Conservation (phyloP, 257 asterid genomes). For the Solanum pinnatisectum region DNA sequence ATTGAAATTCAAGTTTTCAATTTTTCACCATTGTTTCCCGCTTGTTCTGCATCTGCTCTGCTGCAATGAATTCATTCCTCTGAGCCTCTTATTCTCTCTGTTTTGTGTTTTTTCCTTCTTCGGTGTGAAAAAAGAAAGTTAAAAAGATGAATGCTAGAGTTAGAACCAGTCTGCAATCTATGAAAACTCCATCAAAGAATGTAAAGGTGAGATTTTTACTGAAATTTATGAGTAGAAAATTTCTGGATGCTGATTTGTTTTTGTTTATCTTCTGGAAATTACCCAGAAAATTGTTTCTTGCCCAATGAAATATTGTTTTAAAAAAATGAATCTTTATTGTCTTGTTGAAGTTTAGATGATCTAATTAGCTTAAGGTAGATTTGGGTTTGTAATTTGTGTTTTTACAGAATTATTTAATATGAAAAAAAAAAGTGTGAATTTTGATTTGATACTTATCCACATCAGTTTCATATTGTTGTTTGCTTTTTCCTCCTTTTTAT, state of each 20-base stretch:
- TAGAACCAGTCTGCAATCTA: slow-evolving; percentile 48
- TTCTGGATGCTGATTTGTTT: neutral
- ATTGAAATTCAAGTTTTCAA: slow-evolving; percentile 9
- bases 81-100: neutral
- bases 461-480: slow-evolving; percentile 7
- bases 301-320: neutral
- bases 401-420: neutral
- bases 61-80: neutral
- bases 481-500: slow-evolving; percentile 1
- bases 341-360: neutral
- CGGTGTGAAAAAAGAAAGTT: slow-evolving; percentile 13
- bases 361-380: neutral
- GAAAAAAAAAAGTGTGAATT: neutral
- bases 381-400: slow-evolving; percentile 3
- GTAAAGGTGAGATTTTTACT: slow-evolving; percentile 31
- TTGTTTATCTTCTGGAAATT: neutral
- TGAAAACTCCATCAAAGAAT: slow-evolving; percentile 32
- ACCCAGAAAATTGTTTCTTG: neutral
- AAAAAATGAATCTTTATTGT: neutral
- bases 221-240: neutral
- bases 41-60: neutral
- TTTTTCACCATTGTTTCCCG: neutral
- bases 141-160: slow-evolving; percentile 44
- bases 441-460: slow-evolving; percentile 22
- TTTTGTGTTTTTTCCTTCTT: neutral